These are phyloP conservation scores for Hypoxylon crocopeplum DNA, from an alignment of 495 filamentous ascomycete species.

Conservation along the genomic window DNA sequence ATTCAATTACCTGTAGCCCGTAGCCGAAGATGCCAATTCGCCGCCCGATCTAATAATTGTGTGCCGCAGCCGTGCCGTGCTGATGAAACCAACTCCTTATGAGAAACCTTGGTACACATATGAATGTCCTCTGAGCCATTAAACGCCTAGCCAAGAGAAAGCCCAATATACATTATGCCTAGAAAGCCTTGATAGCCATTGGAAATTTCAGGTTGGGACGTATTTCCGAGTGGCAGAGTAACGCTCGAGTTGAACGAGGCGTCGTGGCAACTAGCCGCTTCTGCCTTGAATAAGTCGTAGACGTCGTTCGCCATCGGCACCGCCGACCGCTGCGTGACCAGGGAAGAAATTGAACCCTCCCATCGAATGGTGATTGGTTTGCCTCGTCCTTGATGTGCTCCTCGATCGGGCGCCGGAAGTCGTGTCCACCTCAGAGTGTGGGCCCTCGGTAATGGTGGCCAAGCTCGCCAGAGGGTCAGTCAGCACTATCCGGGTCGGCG, in stretches of 20 bases:
- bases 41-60: constrained; percentile 23
- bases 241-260: constrained; percentile 10
- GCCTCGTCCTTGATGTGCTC: constrained; percentile 26
- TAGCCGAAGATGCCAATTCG: constrained; percentile 22
- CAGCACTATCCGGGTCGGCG: constrained; percentile 36
- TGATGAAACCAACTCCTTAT: constrained; percentile 23
- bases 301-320: constrained; percentile 36
- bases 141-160: constrained; percentile 35
- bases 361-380: constrained; percentile 29
- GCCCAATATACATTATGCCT: constrained; percentile 38
- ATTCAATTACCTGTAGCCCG: constrained; percentile 13
- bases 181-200: constrained; percentile 24
- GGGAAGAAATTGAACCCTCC: constrained; percentile 41
- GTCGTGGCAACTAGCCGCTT: constrained; percentile 31
- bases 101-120: constrained; percentile 22
- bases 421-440: neutral
- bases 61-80: constrained; percentile 4
- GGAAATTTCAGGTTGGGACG: constrained; percentile 5
- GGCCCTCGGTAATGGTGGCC: constrained; percentile 38
- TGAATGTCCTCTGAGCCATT: constrained; percentile 26
- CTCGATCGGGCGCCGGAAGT: constrained; percentile 23
- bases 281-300: constrained; percentile 35
- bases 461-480: constrained; percentile 45
- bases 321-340: constrained; percentile 29
- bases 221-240: constrained; percentile 30